Percentiles rank a stretch among this genome's conserved stretches.
These are phyloP conservation scores for Thelonectria discophora DNA, from an alignment of 2,329 filamentous ascomycete species.

Conservation along the genomic window DNA sequence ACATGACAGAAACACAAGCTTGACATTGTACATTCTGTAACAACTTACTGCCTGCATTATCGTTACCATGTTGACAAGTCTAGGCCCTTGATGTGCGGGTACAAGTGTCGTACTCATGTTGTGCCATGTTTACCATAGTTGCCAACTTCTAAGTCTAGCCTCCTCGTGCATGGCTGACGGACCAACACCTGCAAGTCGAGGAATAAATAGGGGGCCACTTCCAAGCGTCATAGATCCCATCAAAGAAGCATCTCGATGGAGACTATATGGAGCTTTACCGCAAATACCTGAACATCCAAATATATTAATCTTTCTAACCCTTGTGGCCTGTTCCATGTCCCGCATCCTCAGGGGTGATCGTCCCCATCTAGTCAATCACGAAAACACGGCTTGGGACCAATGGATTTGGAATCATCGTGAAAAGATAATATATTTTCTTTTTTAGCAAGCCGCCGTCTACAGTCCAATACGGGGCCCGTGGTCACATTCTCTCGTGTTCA, in stretches of 20 bases:
- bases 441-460: background rate
- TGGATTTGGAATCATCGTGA: constrained; percentile 2
- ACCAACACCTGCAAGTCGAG: background rate
- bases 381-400: background rate
- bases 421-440: background rate
- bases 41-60: no score
- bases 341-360: constrained; percentile 1
- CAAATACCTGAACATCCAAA: background rate
- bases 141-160: background rate
- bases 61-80: background rate
- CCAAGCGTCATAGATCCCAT: background rate
- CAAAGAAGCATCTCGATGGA: background rate
- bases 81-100: background rate
- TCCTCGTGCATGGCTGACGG: background rate
- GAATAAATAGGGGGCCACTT: background rate
- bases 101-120: background rate
- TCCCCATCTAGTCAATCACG: background rate
- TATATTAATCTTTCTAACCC: background rate
- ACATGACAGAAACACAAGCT: background rate
- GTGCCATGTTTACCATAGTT: background rate
- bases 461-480: background rate
- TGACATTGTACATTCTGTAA: background rate
- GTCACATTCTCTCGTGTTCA: background rate
- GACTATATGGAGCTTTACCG: background rate
- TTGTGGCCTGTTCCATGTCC: background rate